These are phyloP conservation scores for Neofusicoccum umdonicola DNA, from an alignment of 2,329 filamentous ascomycete species.

Conservation along the genomic window DNA sequence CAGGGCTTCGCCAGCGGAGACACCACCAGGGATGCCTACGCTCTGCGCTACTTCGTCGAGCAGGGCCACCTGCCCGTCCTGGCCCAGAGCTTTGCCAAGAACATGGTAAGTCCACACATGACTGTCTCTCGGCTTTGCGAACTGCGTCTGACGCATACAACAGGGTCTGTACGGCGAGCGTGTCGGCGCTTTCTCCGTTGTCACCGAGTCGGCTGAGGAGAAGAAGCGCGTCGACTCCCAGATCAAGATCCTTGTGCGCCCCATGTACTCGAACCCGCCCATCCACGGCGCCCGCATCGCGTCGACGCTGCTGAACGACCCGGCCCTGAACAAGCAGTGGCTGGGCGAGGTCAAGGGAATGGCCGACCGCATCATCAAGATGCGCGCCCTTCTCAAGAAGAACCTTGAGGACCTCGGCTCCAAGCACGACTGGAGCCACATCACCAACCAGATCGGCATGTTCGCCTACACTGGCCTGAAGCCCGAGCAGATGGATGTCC, in stretches of 20 bases:
- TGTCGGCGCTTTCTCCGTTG: constrained; percentile 92
- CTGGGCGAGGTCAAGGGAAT: constrained; percentile 95
- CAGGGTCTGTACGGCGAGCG: constrained; percentile 97
- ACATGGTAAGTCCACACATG: constrained; percentile 67
- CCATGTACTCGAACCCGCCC: constrained; percentile 97
- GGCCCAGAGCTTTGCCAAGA: constrained; percentile 96
- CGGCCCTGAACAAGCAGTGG: constrained; percentile 87
- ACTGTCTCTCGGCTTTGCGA: neutral
- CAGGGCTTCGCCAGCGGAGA: constrained; percentile 95
- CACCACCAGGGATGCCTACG: constrained; percentile 89
- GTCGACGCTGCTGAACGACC: constrained; percentile 83
- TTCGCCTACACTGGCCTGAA: constrained; percentile 96
- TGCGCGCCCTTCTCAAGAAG: constrained; percentile 90
- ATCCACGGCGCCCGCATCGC: constrained; percentile 95
- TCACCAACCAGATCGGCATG: constrained; percentile 96
- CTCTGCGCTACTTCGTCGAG: constrained; percentile 88
- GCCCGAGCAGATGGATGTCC: constrained; percentile 82
- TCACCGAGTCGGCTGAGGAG: constrained; percentile 81
- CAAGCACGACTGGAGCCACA: constrained; percentile 98
- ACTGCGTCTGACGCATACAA: constrained; percentile 18
- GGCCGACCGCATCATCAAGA: constrained; percentile 98
- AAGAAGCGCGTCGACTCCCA: constrained; percentile 96
- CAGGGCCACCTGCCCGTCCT: constrained; percentile 86
- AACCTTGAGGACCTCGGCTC: constrained; percentile 93
- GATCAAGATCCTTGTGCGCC: constrained; percentile 96